phyloP scores from a whole-genome alignment of 768 basidiomycete genomes.

The Hygrophorus pudorinus region DNA sequence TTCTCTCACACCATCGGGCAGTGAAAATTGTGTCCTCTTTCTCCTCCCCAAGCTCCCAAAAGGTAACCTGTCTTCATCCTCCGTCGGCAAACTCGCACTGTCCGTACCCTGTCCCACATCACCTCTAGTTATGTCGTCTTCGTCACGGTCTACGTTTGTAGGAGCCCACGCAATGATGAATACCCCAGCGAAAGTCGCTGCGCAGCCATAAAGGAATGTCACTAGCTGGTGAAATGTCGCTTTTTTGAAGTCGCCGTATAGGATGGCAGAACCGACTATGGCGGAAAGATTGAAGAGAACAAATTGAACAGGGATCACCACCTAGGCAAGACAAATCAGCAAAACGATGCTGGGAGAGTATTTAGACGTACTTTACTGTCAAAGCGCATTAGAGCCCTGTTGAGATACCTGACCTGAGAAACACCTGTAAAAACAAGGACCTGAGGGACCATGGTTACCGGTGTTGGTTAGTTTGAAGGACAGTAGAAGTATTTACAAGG shows the following conservation, averaged over 20 bases:
- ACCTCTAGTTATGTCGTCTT: slow-evolving; percentile 15
- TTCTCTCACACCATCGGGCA: slow-evolving; percentile 36
- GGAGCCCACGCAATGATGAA: slow-evolving; percentile 75
- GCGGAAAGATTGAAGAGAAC: slow-evolving; percentile 91
- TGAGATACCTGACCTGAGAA: slow-evolving; percentile 78
- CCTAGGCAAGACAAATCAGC: slow-evolving; percentile 27
- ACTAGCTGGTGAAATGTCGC: slow-evolving; percentile 74
- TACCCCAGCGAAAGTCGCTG: slow-evolving; percentile 83
- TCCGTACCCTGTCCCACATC: neutral
- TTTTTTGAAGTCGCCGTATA: slow-evolving; percentile 88
- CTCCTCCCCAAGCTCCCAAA: slow-evolving; percentile 28
- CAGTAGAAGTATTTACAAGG: slow-evolving; percentile 34
- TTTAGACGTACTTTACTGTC: slow-evolving; percentile 64
- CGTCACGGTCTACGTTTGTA: slow-evolving; percentile 17
- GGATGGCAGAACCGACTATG: slow-evolving; percentile 84
- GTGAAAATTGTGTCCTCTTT: slow-evolving; percentile 29
- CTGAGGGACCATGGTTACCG: slow-evolving; percentile 23
- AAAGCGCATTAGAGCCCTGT: slow-evolving; percentile 85
- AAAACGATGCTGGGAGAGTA: neutral
- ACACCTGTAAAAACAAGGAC: slow-evolving; percentile 65
- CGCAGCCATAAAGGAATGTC: slow-evolving; percentile 80
- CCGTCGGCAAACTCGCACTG: slow-evolving; percentile 1
- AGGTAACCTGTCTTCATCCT: slow-evolving; percentile 16
- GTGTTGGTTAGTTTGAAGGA: neutral
- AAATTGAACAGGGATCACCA: slow-evolving; percentile 92